Percentiles rank a stretch among this genome's conserved stretches.
These are phyloP conservation scores for Pseudopithomyces chartarum DNA, from an alignment of 2,329 filamentous ascomycete genomes.

Conservation along the genomic window DNA sequence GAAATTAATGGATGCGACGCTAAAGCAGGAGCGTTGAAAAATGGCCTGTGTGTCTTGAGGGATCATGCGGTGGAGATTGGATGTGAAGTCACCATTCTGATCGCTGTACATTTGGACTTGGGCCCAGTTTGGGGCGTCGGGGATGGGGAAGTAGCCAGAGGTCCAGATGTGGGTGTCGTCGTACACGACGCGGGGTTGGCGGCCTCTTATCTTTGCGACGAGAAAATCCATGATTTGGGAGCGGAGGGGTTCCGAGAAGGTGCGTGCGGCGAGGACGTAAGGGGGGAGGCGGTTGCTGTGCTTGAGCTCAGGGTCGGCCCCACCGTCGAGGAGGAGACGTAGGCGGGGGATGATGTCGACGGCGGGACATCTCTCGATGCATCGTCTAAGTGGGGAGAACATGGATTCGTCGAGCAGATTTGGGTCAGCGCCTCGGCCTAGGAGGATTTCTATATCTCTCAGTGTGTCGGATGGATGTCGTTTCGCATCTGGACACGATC, in stretches of 20 bases:
- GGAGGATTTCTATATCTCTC: slow-evolving; percentile 34
- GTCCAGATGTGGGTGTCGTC: slow-evolving; percentile 22
- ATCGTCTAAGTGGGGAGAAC: slow-evolving; percentile 29
- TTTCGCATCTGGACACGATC: slow-evolving; percentile 35
- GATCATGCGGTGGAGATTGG: slow-evolving; percentile 26
- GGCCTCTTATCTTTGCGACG: slow-evolving; percentile 28
- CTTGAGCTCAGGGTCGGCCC: slow-evolving; percentile 36
- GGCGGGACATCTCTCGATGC: slow-evolving; percentile 32
- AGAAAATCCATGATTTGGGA: slow-evolving; percentile 31
- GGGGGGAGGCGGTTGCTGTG: slow-evolving; percentile 26
- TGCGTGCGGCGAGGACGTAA: slow-evolving; percentile 32
- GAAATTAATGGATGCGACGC: slow-evolving; percentile 29
- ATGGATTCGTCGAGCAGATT: slow-evolving; percentile 24
- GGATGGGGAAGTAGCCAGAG: slow-evolving; percentile 34
- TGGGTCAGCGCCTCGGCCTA: slow-evolving; percentile 33
- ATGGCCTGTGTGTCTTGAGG: slow-evolving; percentile 24
- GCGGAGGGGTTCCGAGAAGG: slow-evolving; percentile 30
- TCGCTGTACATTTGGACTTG: slow-evolving; percentile 29
- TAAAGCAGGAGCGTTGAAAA: slow-evolving; percentile 34
- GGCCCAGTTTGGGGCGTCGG: slow-evolving; percentile 22
- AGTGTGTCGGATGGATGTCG: slow-evolving; percentile 37
- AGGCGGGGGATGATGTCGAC: slow-evolving; percentile 34
- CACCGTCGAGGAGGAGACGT: slow-evolving; percentile 29
- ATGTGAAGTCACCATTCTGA: slow-evolving; percentile 25
- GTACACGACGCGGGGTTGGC: slow-evolving; percentile 14